These are phyloP conservation scores for Termitomyces sp. DNA, from an alignment of 768 basidiomycete genomes.

Conservation along the genomic window DNA sequence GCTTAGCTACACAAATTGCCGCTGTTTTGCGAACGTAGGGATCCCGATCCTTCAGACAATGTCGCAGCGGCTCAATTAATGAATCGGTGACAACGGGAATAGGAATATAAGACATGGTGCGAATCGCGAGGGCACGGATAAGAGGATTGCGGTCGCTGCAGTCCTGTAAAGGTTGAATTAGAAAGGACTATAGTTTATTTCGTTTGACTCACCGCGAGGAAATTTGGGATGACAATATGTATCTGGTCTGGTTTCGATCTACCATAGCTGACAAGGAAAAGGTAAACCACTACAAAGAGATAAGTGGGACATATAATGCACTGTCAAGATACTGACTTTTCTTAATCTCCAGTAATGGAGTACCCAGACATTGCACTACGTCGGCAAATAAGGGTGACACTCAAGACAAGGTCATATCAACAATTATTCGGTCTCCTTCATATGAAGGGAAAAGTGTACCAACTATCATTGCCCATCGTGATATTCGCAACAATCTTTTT, in stretches of 20 bases:
- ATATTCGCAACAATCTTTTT: slow-evolving; percentile 99
- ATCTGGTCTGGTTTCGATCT: slow-evolving; percentile 92
- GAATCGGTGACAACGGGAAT: slow-evolving; percentile 85
- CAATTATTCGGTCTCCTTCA: slow-evolving; percentile 20
- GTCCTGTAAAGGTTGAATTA: slow-evolving; percentile 54
- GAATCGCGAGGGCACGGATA: slow-evolving; percentile 93
- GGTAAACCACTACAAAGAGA: slow-evolving; percentile 80
- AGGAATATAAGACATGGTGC: slow-evolving; percentile 99
- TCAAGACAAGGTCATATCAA: slow-evolving; percentile 30
- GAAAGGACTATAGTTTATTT: neutral
- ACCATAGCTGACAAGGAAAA: slow-evolving; percentile 97
- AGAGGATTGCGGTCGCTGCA: slow-evolving; percentile 95
- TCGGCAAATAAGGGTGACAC: slow-evolving; percentile 97
- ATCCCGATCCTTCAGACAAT: slow-evolving; percentile 90
- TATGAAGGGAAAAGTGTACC: slow-evolving; percentile 39
- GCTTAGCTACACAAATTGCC: slow-evolving; percentile 95
- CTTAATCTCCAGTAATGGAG: slow-evolving; percentile 95
- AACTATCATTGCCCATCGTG: slow-evolving; percentile 99
- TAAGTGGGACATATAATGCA: neutral
- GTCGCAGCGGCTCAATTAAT: slow-evolving; percentile 85
- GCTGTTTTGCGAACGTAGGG: slow-evolving; percentile 99
- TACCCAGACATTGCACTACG: slow-evolving; percentile 92
- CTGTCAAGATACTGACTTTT: slow-evolving; percentile 69
- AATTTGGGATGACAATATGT: slow-evolving; percentile 85
- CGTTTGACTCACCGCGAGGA: slow-evolving; percentile 65